phyloP scores from a whole-genome alignment of 169 alveolate species.

The Plasmodium adleri region DNA sequence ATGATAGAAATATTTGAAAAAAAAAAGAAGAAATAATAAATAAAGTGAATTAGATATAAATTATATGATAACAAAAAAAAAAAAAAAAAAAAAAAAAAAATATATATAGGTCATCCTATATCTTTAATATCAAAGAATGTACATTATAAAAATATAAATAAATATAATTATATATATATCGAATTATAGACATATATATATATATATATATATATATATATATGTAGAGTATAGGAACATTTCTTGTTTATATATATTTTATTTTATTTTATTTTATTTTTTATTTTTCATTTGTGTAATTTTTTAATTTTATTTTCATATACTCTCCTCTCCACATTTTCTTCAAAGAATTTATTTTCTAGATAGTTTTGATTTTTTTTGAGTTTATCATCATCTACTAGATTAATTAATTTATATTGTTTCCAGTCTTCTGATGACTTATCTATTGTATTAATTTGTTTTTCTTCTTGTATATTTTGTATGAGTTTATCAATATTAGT shows the following conservation, averaged over 20 bases:
- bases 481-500: constrained; percentile 59
- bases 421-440: constrained; percentile 74
- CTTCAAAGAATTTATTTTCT: constrained; percentile 55
- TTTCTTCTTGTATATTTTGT: constrained; percentile 55
- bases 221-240: background rate
- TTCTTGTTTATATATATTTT: background rate
- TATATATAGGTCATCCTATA: too few species aligned
- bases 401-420: constrained; percentile 26
- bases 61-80: too few species aligned
- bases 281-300: too few species aligned
- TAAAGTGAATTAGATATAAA: too few species aligned
- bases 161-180: background rate
- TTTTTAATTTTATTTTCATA: constrained; percentile 46
- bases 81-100: too few species aligned
- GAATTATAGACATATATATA: background rate
- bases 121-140: too few species aligned
- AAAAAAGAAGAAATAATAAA: too few species aligned
- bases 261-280: too few species aligned
- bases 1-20: too few species aligned
- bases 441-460: constrained; percentile 69
- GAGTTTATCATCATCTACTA: constrained; percentile 53
- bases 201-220: constrained; percentile 1
- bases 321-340: constrained; percentile 59
- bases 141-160: too few species aligned
- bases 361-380: constrained; percentile 44